A percentile compares a stretch with the other conserved stretches of the same genome.
phyloP scores from a whole-genome alignment of 345 rosid genomes.

The Psidium friedrichsthalianum region DNA sequence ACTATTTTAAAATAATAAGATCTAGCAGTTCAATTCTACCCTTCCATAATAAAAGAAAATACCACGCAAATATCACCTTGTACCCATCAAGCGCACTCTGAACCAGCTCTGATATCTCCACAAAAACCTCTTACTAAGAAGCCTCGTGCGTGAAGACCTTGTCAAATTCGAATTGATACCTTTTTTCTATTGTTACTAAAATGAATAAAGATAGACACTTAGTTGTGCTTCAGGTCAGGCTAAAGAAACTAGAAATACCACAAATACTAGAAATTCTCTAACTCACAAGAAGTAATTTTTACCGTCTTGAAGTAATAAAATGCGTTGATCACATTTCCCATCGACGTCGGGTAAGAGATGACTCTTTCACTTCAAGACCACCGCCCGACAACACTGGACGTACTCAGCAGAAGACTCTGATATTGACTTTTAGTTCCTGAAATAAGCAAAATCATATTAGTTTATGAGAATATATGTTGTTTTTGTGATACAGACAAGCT shows the following conservation, averaged over 20 bases:
- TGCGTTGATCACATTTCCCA: slow-evolving; percentile 61
- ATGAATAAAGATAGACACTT: too few species aligned
- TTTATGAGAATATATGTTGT: not conserved
- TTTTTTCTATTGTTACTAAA: slow-evolving; percentile 36
- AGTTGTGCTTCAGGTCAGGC: not conserved
- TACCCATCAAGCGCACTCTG: slow-evolving; percentile 97
- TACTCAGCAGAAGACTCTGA: slow-evolving; percentile 85
- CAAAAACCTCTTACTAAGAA: slow-evolving; percentile 74
- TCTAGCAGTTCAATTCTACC: too few species aligned
- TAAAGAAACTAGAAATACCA: not conserved
- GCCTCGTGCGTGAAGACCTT: slow-evolving; percentile 75
- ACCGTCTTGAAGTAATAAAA: slow-evolving; percentile 63
- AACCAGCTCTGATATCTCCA: slow-evolving; percentile 78
- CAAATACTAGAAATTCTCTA: too few species aligned
- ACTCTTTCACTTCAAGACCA: slow-evolving; percentile 36
- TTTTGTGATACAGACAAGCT: not conserved
- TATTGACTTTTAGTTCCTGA: slow-evolving; percentile 85
- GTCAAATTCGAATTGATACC: slow-evolving; percentile 75
- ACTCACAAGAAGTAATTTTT: not conserved
- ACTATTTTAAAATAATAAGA: too few species aligned
- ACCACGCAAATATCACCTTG: slow-evolving; percentile 33
- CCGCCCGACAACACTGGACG: slow-evolving; percentile 71
- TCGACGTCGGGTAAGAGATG: slow-evolving; percentile 55
- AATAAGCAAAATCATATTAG: not conserved
- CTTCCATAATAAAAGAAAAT: not conserved